Evolutionary conservation across 257 asterid genomes (phyloP).

Genomic region (Lycium ferocissimum): DNA sequence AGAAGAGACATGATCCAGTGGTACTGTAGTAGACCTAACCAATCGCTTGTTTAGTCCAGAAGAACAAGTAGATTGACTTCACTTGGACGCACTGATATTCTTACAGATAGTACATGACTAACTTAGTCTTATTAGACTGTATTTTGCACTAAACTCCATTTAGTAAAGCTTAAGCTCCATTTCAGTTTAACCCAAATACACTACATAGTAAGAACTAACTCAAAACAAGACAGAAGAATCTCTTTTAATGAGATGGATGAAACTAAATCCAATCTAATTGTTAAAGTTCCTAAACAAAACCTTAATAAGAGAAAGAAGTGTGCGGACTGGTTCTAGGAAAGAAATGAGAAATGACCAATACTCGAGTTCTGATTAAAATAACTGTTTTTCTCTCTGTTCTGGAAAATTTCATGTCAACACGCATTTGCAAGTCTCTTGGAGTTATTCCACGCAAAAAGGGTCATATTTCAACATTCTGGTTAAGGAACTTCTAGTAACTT

Average conservation of each 20-base stretch:
- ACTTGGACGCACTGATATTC: not conserved
- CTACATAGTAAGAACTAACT: not conserved
- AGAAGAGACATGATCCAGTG: constrained; percentile 12
- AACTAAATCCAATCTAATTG: not conserved
- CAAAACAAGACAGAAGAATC: constrained; percentile 4
- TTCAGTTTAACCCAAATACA: not conserved
- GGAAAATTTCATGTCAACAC: not conserved
- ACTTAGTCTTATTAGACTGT: not conserved
- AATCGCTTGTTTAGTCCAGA: not conserved
- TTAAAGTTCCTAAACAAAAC: not conserved
- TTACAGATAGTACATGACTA: constrained; percentile 8
- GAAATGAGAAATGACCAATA: constrained; percentile 14
- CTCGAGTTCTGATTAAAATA: not conserved
- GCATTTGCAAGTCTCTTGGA: constrained; percentile 2
- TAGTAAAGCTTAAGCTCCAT: constrained; percentile 23
- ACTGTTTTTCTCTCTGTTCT: not conserved
- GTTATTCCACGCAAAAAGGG: not conserved
- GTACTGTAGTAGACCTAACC: not conserved
- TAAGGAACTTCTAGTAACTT: constrained; percentile 21
- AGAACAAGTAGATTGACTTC: not conserved
- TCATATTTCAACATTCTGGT: constrained; percentile 3
- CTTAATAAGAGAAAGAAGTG: not conserved
- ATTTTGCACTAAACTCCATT: not conserved
- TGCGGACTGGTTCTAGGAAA: not conserved
- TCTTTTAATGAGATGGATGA: constrained; percentile 8